These are phyloP conservation scores for Crithidia bombi DNA, from an alignment of 208 protist genomes.

Conservation along the genomic window DNA sequence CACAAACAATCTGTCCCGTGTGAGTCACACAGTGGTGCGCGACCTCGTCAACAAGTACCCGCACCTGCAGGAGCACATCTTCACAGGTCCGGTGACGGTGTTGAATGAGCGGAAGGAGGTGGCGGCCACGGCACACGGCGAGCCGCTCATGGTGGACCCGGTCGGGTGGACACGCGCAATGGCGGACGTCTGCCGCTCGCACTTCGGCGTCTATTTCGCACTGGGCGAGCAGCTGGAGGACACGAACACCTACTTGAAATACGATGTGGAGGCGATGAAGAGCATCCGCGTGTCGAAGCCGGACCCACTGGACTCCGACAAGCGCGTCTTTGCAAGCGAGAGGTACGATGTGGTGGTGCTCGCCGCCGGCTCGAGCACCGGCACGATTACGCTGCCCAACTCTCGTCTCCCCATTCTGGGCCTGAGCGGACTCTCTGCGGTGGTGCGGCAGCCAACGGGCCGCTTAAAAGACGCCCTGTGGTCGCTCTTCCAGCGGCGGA, in stretches of 20 bases:
- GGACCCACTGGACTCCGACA: conserved; percentile 24
- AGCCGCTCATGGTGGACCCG: conserved; percentile 71
- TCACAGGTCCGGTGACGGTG: conserved; percentile 26
- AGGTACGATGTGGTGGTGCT: conserved; percentile 85
- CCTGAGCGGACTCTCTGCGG: conserved; percentile 53
- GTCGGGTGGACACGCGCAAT: conserved; percentile 77
- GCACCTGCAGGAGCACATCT: conserved; percentile 58
- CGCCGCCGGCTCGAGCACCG: conserved; percentile 63
- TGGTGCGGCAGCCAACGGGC: conserved; percentile 30
- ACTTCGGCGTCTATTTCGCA: conserved; percentile 67
- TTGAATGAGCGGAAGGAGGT: conserved; percentile 22
- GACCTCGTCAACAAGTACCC: conserved; percentile 56
- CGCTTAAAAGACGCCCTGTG: conserved; percentile 30
- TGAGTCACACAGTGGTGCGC: conserved; percentile 68
- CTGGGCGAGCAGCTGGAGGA: conserved; percentile 58
- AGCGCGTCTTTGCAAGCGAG: conserved; percentile 36
- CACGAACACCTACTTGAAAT: conserved; percentile 61
- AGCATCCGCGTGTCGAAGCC: conserved; percentile 57
- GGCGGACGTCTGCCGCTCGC: conserved; percentile 49
- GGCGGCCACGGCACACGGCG: conserved; percentile 51
- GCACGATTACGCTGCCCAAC: conserved; percentile 55
- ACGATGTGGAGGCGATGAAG: conserved; percentile 63
- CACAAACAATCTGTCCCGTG: conserved; percentile 74
- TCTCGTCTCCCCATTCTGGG: conserved; percentile 72
- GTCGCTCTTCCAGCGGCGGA: conserved; percentile 31